phyloP scores from a whole-genome alignment of 2,329 filamentous ascomycete genomes.

The Cercospora sesami region DNA sequence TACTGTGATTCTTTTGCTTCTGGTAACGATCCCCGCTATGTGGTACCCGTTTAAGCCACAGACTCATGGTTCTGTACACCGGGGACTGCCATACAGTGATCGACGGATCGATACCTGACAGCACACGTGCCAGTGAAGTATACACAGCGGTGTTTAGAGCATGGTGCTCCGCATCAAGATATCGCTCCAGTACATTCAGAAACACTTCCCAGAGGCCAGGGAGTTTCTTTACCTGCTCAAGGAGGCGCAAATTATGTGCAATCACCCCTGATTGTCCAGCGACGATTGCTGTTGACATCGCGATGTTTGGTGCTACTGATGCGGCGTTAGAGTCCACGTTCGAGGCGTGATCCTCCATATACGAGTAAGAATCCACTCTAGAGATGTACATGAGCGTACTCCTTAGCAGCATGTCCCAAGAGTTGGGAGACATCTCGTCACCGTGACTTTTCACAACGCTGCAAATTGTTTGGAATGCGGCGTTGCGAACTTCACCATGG shows the following conservation, averaged over 20 bases:
- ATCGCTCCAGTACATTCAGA: constrained; percentile 64
- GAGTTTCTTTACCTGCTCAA: constrained; percentile 67
- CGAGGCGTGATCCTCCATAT: constrained; percentile 16
- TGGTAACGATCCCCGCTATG: constrained; percentile 19
- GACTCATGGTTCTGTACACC: constrained; percentile 31
- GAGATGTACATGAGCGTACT: constrained; percentile 78
- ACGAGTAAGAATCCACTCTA: constrained; percentile 40
- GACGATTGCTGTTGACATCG: constrained; percentile 72
- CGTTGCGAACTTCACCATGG: constrained; percentile 75
- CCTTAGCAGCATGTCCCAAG: constrained; percentile 81
- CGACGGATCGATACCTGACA: constrained; percentile 36
- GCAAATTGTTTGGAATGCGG: constrained; percentile 85
- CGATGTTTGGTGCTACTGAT: constrained; percentile 36
- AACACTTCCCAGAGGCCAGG: constrained; percentile 73
- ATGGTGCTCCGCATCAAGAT: constrained; percentile 44
- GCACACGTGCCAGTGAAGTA: constrained; percentile 42
- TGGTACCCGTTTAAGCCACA: constrained; percentile 38
- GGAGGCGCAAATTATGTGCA: constrained; percentile 71
- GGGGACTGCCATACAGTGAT: constrained; percentile 32
- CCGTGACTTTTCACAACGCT: constrained; percentile 91
- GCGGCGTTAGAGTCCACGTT: neutral
- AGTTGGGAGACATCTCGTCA: constrained; percentile 71
- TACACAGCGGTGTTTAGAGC: constrained; percentile 47
- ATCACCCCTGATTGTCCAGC: constrained; percentile 72
- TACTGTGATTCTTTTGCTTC: constrained; percentile 42